phyloP scores from a whole-genome alignment of 352 stramenopile genomes.

The Globisporangium middletonii region DNA sequence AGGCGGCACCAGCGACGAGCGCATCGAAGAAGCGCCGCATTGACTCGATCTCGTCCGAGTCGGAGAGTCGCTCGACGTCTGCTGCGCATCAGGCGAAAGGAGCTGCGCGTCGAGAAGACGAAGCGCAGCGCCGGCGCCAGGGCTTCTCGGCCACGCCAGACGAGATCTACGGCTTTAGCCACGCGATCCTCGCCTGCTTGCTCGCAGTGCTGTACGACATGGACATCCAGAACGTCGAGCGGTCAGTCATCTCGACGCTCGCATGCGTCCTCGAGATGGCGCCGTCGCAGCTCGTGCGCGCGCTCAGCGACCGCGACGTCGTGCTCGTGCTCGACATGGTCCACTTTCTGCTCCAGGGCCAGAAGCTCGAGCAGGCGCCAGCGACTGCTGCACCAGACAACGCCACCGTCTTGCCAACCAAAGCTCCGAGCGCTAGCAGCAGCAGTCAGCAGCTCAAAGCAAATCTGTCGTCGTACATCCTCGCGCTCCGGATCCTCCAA shows the following conservation, averaged over 20 bases:
- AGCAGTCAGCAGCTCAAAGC: conserved; percentile 18
- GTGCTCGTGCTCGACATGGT: conserved; percentile 63
- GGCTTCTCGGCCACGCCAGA: conserved; percentile 22
- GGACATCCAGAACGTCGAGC: conserved; percentile 67
- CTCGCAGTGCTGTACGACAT: conserved; percentile 45
- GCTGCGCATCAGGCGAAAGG: background rate
- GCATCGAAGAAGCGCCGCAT: conserved; percentile 22
- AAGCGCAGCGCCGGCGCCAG: conserved; percentile 12
- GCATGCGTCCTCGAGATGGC: conserved; percentile 72
- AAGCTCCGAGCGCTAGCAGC: background rate
- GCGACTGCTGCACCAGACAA: background rate
- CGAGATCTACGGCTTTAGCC: conserved; percentile 45
- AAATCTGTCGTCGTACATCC: conserved; percentile 55
- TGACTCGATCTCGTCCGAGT: conserved; percentile 28
- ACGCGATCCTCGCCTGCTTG: conserved; percentile 36
- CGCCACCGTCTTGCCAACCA: background rate
- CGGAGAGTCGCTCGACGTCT: conserved; percentile 3
- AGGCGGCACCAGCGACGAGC: background rate
- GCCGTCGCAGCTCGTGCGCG: conserved; percentile 42
- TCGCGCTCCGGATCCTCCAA: conserved; percentile 69
- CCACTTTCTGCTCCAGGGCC: conserved; percentile 60
- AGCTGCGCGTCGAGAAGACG: conserved; percentile 7
- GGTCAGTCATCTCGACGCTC: conserved; percentile 53
- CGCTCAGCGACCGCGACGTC: conserved; percentile 43
- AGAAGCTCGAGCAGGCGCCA: conserved; percentile 4